A percentile compares a stretch with the other conserved stretches of the same genome.
Evolutionary conservation across 148 eudicot genomes (phyloP).

Genomic region (Tetragonia tetragonoides): DNA sequence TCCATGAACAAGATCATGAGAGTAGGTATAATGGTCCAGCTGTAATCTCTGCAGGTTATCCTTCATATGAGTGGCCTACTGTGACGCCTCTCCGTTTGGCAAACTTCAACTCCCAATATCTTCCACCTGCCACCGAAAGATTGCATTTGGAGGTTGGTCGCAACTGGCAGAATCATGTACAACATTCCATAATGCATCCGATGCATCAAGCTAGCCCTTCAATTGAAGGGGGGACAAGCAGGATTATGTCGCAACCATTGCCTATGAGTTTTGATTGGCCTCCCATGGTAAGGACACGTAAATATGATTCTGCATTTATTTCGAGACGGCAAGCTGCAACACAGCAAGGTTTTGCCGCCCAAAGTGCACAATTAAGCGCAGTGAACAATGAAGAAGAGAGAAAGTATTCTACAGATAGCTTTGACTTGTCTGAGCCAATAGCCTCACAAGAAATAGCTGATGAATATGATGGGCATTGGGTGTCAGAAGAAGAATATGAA

Average conservation of each 20-base stretch:
- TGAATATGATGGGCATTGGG: slow-evolving; percentile 83
- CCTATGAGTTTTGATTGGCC: slow-evolving; percentile 86
- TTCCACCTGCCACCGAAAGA: slow-evolving; percentile 89
- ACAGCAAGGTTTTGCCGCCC: slow-evolving; percentile 53
- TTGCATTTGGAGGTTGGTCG: slow-evolving; percentile 94
- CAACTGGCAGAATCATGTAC: slow-evolving; percentile 71
- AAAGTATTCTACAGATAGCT: slow-evolving; percentile 53
- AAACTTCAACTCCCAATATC: slow-evolving; percentile 52
- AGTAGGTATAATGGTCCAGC: slow-evolving; percentile 39
- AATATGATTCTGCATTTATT: slow-evolving; percentile 65
- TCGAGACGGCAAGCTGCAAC: slow-evolving; percentile 61
- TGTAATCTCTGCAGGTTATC: slow-evolving; percentile 48
- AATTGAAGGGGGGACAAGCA: slow-evolving; percentile 50
- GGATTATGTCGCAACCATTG: slow-evolving; percentile 59
- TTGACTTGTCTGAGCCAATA: slow-evolving; percentile 55
- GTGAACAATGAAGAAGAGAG: slow-evolving; percentile 61
- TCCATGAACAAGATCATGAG: slow-evolving; percentile 42
- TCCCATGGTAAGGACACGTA: slow-evolving; percentile 62
- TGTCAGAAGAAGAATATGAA: slow-evolving; percentile 92
- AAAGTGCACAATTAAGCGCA: slow-evolving; percentile 41
- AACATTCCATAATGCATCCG: slow-evolving; percentile 57
- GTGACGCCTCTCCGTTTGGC: slow-evolving; percentile 67
- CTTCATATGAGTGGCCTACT: slow-evolving; percentile 92
- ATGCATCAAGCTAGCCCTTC: slow-evolving; percentile 63
- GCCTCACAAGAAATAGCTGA: slow-evolving; percentile 61